Evolutionary conservation across 1,139 yeast species (phyloP).

Genomic region (Ashbya aceris): DNA sequence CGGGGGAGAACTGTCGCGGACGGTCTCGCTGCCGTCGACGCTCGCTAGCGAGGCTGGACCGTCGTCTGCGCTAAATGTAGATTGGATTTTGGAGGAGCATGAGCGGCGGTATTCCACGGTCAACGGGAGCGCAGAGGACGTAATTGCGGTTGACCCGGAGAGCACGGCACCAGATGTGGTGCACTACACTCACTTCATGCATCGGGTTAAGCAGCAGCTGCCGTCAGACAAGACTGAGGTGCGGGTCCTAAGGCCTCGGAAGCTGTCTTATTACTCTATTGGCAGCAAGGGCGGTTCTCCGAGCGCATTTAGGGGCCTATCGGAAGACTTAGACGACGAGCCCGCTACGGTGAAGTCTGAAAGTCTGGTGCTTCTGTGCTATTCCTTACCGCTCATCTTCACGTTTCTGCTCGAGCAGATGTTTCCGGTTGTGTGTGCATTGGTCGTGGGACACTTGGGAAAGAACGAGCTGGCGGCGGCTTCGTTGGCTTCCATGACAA

Average conservation of each 20-base stretch:
- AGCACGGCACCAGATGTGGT: constrained; percentile 20
- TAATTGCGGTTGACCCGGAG: constrained; percentile 14
- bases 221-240: constrained; percentile 18
- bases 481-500: constrained; percentile 80
- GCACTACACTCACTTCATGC: constrained; percentile 34
- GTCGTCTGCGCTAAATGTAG: constrained; percentile 41
- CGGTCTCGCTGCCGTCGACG: constrained; percentile 54
- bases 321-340: constrained; percentile 36
- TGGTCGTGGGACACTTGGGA: constrained; percentile 69
- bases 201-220: constrained; percentile 29
- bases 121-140: constrained; percentile 20
- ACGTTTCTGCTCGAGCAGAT: constrained; percentile 66
- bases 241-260: constrained; percentile 18
- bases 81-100: constrained; percentile 64
- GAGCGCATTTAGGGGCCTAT: constrained; percentile 25
- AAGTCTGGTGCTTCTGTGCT: constrained; percentile 39
- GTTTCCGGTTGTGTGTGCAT: constrained; percentile 59
- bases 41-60: constrained; percentile 39
- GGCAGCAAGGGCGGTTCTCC: constrained; percentile 29
- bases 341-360: constrained; percentile 41
- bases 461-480: constrained; percentile 70
- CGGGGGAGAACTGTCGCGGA: constrained; percentile 36
- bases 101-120: constrained; percentile 46
- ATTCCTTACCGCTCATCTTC: constrained; percentile 54
- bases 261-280: constrained; percentile 20